Conservation (phyloP, 345 rosid genomes). For the Acer saccharum region DNA sequence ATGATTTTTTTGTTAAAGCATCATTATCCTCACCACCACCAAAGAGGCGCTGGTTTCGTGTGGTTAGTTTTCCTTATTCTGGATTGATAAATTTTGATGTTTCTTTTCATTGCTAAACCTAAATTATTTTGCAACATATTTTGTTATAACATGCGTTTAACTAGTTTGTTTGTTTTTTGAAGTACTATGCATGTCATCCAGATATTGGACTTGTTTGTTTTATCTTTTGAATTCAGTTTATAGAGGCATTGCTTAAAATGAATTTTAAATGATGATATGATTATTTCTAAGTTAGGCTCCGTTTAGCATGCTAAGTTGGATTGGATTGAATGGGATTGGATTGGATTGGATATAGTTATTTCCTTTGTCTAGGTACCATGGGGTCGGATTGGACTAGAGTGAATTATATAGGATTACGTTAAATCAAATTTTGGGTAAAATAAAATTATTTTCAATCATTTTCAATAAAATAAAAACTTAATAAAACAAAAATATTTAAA, state of each 20-base stretch:
- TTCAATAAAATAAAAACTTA: too few relatives aligned
- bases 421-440: neutral
- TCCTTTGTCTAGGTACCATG: neutral
- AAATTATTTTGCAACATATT: neutral
- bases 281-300: neutral
- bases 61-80: conserved; percentile 55
- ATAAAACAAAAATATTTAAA: too few relatives aligned
- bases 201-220: neutral
- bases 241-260: neutral
- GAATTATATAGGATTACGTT: neutral
- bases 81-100: neutral
- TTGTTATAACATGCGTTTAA: neutral
- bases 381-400: neutral
- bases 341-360: too few relatives aligned
- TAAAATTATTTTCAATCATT: too few relatives aligned
- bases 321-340: neutral
- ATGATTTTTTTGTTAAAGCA: conserved; percentile 61
- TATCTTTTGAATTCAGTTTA: neutral
- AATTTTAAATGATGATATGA: neutral
- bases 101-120: neutral
- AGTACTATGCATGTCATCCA: neutral
- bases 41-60: conserved; percentile 70
- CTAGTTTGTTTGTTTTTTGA: neutral
- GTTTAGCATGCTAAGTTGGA: neutral
- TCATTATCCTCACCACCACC: conserved; percentile 62